Evolutionary conservation across 495 filamentous ascomycete genomes (phyloP).

Genomic region (Aspergillus sclerotioniger): DNA sequence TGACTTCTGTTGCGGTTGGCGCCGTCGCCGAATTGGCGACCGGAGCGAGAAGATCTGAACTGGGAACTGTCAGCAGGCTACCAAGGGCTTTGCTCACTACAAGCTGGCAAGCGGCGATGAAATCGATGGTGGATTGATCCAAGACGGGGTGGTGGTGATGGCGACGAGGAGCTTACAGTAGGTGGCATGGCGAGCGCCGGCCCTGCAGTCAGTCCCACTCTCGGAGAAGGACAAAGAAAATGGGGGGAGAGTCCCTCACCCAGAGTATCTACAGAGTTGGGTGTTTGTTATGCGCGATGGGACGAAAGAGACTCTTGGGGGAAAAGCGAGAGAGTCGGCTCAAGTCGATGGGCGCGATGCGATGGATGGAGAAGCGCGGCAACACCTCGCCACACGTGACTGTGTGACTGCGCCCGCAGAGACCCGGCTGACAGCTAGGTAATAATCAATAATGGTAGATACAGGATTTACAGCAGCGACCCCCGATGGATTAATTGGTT

Average conservation of each 20-base stretch:
- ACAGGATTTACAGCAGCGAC: too few species aligned
- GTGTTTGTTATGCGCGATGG: not conserved
- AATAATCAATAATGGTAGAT: too few species aligned
- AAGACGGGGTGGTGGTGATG: conserved; percentile 6
- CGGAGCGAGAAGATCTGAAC: conserved; percentile 48
- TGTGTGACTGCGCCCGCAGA: not conserved
- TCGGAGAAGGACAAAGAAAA: not conserved
- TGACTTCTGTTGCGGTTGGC: conserved; percentile 71
- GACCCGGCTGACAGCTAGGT: not conserved
- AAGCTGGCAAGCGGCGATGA: not conserved
- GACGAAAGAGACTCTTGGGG: not conserved
- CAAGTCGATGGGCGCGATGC: not conserved
- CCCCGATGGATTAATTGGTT: not conserved
- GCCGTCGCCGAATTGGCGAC: conserved; percentile 48
- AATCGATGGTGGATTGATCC: not conserved
- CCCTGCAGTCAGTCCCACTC: conserved; percentile 8
- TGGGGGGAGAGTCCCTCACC: not conserved
- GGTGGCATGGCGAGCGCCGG: conserved; percentile 36
- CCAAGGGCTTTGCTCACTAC: not conserved
- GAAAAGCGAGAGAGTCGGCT: not conserved
- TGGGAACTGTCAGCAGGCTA: conserved; percentile 14
- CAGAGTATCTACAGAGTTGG: not conserved
- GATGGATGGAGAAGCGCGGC: not conserved
- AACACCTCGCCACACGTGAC: not conserved
- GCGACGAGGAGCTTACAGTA: conserved; percentile 37